Conservation (phyloP, 1,284 basidiomycete genomes). For the Cystobasidiaceae sp. region DNA sequence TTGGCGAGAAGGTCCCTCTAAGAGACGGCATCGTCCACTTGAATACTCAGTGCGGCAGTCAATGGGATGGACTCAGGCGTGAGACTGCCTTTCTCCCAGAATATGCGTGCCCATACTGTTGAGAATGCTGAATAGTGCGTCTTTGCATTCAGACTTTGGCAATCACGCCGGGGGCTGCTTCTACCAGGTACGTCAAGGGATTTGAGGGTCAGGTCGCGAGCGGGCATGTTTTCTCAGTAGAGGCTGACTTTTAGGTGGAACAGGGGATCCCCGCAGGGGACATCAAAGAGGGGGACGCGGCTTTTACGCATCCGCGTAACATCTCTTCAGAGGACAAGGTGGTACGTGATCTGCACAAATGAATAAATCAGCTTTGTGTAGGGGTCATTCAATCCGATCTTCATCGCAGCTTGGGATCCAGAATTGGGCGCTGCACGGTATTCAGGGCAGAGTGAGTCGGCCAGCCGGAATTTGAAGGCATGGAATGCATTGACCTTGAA, state of each 20-base stretch:
- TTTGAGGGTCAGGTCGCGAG: no score
- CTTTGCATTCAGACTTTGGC: not conserved
- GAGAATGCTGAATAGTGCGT: no score
- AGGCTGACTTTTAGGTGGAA: no score
- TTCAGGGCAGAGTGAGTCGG: not conserved
- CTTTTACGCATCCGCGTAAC: not conserved
- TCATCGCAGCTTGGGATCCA: not conserved
- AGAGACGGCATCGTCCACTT: not conserved
- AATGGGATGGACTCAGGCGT: not conserved
- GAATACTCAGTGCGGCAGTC: not conserved
- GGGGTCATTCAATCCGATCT: no score
- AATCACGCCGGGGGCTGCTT: not conserved
- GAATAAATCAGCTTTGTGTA: no score
- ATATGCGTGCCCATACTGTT: no score
- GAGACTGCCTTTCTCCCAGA: no score
- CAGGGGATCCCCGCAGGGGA: not conserved
- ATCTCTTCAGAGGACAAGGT: not conserved
- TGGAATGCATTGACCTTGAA: no score
- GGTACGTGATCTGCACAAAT: no score
- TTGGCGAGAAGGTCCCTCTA: not conserved
- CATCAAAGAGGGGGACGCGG: not conserved
- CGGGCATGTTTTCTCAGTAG: no score
- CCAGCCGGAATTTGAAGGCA: no score
- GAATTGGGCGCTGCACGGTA: not conserved
- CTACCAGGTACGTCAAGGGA: not conserved